A percentile compares a stretch with the other conserved stretches of the same genome.
phyloP scores from a whole-genome alignment of 2,329 filamentous ascomycete genomes.

The Leptographium flavum region DNA sequence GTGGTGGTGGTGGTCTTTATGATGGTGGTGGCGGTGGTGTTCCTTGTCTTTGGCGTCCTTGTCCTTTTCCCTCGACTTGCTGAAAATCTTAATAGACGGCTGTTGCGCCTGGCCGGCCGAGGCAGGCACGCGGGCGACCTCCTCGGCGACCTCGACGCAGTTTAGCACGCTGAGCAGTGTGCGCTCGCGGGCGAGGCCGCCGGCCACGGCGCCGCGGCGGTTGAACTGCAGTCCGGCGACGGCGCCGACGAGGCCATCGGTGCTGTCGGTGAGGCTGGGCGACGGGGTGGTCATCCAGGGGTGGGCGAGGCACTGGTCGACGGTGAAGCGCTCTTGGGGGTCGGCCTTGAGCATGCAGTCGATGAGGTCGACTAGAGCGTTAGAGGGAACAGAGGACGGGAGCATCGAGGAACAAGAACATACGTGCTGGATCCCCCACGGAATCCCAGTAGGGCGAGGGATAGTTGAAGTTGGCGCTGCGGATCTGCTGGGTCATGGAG shows the following conservation, averaged over 20 bases:
- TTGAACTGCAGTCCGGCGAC: constrained; percentile 72
- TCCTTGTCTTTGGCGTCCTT: constrained; percentile 22
- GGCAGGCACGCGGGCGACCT: constrained; percentile 32
- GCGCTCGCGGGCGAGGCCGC: constrained; percentile 64
- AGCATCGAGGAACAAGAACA: constrained; percentile 14
- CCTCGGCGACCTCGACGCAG: constrained; percentile 44
- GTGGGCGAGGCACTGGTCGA: constrained; percentile 83
- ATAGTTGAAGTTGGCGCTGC: constrained; percentile 78
- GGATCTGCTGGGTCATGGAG: constrained; percentile 78
- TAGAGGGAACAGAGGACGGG: constrained; percentile 2
- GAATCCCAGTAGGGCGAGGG: constrained; percentile 93
- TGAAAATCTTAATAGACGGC: constrained; percentile 53
- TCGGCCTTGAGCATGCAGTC: constrained; percentile 90
- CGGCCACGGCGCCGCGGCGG: constrained; percentile 66
- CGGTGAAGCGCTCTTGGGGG: constrained; percentile 65
- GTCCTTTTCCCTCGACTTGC: constrained; percentile 45
- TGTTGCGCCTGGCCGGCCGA: constrained; percentile 11
- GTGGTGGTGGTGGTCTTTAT: constrained; percentile 23
- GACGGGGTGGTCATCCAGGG: constrained; percentile 64
- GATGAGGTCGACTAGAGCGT: constrained; percentile 60
- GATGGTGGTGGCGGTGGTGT: constrained; percentile 17
- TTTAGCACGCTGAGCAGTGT: constrained; percentile 77
- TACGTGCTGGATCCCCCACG: constrained; percentile 66
- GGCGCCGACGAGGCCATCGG: constrained; percentile 80
- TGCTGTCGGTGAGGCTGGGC: constrained; percentile 64